phyloP scores from a whole-genome alignment of 345 rosid genomes.

The Heritiera littoralis region DNA sequence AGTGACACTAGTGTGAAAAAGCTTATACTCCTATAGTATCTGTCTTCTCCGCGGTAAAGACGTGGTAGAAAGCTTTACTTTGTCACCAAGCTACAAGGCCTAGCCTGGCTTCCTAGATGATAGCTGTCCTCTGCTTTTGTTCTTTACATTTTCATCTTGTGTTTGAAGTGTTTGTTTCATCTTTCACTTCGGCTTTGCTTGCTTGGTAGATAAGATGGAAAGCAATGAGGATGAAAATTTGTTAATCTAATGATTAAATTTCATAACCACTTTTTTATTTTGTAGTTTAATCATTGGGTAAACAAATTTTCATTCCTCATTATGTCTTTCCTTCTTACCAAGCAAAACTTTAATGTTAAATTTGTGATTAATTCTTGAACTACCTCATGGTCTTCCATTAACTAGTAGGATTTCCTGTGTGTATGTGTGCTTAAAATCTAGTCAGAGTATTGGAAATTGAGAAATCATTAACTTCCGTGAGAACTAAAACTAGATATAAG shows the following conservation, averaged over 20 bases:
- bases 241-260: no score
- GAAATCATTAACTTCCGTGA: not conserved
- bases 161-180: not conserved
- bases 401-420: not conserved
- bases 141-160: not conserved
- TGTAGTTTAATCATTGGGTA: no score
- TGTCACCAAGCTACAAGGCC: not conserved
- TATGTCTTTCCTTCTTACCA: no score
- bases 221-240: no score
- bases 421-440: not conserved
- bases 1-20: not conserved
- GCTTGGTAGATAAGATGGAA: no score
- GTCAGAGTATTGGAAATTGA: not conserved
- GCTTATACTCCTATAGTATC: not conserved
- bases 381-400: not conserved
- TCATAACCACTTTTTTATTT: no score
- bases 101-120: not conserved
- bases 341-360: not conserved
- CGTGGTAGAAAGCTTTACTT: not conserved
- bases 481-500: not conserved
- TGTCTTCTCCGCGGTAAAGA: not conserved
- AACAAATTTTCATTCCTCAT: no score
- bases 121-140: not conserved
- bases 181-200: not conserved
- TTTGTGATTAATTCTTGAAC: not conserved